Conservation (phyloP, 2,329 filamentous ascomycete genomes). For the Colletotrichum horii region DNA sequence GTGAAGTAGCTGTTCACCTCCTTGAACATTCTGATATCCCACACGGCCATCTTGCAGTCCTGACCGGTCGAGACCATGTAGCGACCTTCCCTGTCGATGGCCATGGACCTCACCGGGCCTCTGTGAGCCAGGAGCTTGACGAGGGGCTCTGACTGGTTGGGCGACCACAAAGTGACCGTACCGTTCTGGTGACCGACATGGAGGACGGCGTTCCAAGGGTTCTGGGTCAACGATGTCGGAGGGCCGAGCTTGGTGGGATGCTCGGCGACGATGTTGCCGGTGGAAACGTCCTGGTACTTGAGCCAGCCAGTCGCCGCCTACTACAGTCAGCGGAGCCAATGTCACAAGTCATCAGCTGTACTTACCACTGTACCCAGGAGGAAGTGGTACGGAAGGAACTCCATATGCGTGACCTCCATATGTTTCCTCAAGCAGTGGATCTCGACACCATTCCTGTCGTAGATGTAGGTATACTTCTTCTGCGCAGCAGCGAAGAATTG, state of each 20-base stretch:
- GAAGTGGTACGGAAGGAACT: slow-evolving; percentile 97
- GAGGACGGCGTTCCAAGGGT: slow-evolving; percentile 89
- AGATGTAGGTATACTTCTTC: slow-evolving; percentile 97
- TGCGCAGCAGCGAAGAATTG: slow-evolving; percentile 95
- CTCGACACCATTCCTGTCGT: slow-evolving; percentile 89
- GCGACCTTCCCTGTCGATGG: slow-evolving; percentile 85
- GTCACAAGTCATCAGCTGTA: slow-evolving; percentile 24
- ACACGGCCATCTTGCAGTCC: slow-evolving; percentile 90
- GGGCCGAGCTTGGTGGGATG: slow-evolving; percentile 84
- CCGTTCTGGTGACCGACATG: slow-evolving; percentile 96
- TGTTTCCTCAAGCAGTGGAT: slow-evolving; percentile 91
- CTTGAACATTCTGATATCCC: slow-evolving; percentile 94
- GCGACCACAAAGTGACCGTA: slow-evolving; percentile 93
- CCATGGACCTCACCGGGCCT: slow-evolving; percentile 85
- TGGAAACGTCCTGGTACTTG: slow-evolving; percentile 95
- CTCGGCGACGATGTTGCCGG: slow-evolving; percentile 86
- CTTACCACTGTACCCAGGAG: slow-evolving; percentile 83
- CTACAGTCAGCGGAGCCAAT: slow-evolving; percentile 20
- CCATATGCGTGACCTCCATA: slow-evolving; percentile 89
- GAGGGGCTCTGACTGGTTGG: slow-evolving; percentile 83
- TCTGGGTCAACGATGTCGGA: slow-evolving; percentile 84
- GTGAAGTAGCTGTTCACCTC: slow-evolving; percentile 91
- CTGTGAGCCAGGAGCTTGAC: slow-evolving; percentile 91
- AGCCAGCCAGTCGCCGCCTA: slow-evolving; percentile 81
- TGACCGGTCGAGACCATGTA: slow-evolving; percentile 97